Evolutionary conservation across 768 basidiomycete species (phyloP), one percentile per base, ranked within the genome.

Genomic region (Boletus sp.): DNA sequence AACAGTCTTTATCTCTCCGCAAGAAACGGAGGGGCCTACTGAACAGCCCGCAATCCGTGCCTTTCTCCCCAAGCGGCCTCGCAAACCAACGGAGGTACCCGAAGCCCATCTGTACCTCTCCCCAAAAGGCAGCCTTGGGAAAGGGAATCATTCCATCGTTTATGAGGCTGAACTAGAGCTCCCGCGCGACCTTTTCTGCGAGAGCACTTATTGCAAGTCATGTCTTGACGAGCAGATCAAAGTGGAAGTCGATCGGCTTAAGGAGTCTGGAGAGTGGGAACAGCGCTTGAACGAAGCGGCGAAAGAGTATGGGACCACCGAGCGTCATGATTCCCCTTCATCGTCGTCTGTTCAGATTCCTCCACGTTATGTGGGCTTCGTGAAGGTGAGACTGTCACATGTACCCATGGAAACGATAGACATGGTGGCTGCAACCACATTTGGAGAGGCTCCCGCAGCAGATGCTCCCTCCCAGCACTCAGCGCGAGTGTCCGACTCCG

Each of bases 71-170:
- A 60, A 64, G 27, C 63, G 52, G n/a, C 72, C 74, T 11, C 57
- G 49, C 2, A 61, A 52, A 30, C 57, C 21, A 42, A 62, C 32
- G 50, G 61, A 40, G 50, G 68, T 61, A 7, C 65, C 64, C 17
- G 77, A 74, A 51, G 81, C 77, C 5, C 80, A 83, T 62, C 70
- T 83, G 1, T 79, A 81, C 51, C 59, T 84, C 52, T 72, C 73
- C 3, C 72, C 74, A 0, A 39, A 41, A 2, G 58, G 73, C 27
- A 43, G 19, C 19, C 56, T 75, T 7, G 83, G 82, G 1, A 2
- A 8, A 2, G 83, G 84, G 0, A 59, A 80, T 62, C 83, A 85
- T 58, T 84, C 83, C 0, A 47, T 64, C 34, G 78, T 81, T 1
- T 77, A 79, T 51, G 59, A 69, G 42, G 81, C 77, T 6, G 77